These are phyloP conservation scores for Deinandra increscens DNA, from an alignment of 129 eudicot species.

Conservation along the genomic window DNA sequence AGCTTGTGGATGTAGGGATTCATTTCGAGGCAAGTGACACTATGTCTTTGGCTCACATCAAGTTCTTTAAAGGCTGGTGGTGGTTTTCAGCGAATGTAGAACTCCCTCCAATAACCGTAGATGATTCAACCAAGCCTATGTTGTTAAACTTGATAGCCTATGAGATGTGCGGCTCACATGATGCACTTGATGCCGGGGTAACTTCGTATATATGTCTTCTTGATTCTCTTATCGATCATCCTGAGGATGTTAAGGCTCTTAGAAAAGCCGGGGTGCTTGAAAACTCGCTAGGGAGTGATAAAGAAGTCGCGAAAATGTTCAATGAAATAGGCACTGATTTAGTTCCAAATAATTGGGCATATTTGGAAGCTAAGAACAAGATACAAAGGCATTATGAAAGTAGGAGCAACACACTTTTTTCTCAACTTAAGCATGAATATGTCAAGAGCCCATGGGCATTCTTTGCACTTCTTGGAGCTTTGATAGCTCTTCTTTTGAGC, in stretches of 20 bases:
- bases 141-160: slow-evolving; percentile 45
- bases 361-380: not conserved
- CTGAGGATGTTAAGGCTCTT: slow-evolving; percentile 34
- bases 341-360: slow-evolving; percentile 15
- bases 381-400: slow-evolving; percentile 27
- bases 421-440: slow-evolving; percentile 17
- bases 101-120: slow-evolving; percentile 34
- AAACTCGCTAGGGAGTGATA: slow-evolving; percentile 25
- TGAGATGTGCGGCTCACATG: slow-evolving; percentile 30
- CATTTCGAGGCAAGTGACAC: slow-evolving; percentile 19
- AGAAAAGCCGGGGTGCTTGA: slow-evolving; percentile 19
- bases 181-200: slow-evolving; percentile 6
- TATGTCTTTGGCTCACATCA: slow-evolving; percentile 1
- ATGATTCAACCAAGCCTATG: slow-evolving; percentile 28
- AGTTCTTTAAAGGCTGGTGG: not conserved
- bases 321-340: slow-evolving; percentile 29
- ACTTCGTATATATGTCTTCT: slow-evolving; percentile 36
- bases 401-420: slow-evolving; percentile 25
- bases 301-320: slow-evolving; percentile 33
- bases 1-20: slow-evolving; percentile 38
- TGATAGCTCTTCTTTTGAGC: slow-evolving; percentile 34
- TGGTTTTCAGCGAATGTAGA: slow-evolving; percentile 16
- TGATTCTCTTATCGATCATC: slow-evolving; percentile 30
- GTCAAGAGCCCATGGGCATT: slow-evolving; percentile 44
- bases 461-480: slow-evolving; percentile 42